Conservation (phyloP, 2,329 filamentous ascomycete genomes). For the Cladosporium sp. region DNA sequence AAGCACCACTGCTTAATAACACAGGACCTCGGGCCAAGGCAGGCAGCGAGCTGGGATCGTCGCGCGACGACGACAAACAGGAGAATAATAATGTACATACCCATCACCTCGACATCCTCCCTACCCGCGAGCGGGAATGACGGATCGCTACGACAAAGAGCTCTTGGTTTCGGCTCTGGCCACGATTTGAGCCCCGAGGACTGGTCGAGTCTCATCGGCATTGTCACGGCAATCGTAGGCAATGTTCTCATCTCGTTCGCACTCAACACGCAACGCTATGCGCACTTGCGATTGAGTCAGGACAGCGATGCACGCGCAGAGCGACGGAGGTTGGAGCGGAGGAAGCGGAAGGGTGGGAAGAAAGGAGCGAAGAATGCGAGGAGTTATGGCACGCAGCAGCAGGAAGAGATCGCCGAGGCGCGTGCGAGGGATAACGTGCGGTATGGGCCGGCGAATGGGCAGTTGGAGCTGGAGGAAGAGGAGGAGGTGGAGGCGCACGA, state of each 20-base stretch:
- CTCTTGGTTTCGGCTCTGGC: conserved; percentile 3
- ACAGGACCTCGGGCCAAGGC: not conserved
- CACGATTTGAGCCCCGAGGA: conserved; percentile 18
- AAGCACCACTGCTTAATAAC: too few relatives aligned
- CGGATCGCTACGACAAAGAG: conserved; percentile 3
- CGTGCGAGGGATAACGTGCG: conserved; percentile 21
- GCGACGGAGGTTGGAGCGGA: conserved; percentile 26
- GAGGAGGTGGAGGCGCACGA: conserved; percentile 31
- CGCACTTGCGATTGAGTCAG: conserved; percentile 76
- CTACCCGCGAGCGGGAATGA: not conserved
- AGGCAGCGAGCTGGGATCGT: not conserved
- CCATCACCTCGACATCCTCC: not conserved
- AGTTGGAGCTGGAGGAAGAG: conserved; percentile 34
- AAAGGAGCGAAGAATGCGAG: conserved; percentile 15
- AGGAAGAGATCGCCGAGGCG: conserved; percentile 32
- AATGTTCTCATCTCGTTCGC: conserved; percentile 94
- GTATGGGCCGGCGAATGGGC: conserved; percentile 15
- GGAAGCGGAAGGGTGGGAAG: conserved; percentile 17
- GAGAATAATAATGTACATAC: conserved; percentile 7
- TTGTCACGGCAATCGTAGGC: conserved; percentile 84
- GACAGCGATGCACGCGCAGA: conserved; percentile 52
- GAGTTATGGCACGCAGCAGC: conserved; percentile 43
- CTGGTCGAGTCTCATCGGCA: conserved; percentile 94
- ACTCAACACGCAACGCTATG: conserved; percentile 93
- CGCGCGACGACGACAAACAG: not conserved